Percentiles rank a stretch among this genome's conserved stretches.
Evolutionary conservation across 2,329 filamentous ascomycete genomes (phyloP).

Genomic region (Plenodomus tracheiphilus): DNA sequence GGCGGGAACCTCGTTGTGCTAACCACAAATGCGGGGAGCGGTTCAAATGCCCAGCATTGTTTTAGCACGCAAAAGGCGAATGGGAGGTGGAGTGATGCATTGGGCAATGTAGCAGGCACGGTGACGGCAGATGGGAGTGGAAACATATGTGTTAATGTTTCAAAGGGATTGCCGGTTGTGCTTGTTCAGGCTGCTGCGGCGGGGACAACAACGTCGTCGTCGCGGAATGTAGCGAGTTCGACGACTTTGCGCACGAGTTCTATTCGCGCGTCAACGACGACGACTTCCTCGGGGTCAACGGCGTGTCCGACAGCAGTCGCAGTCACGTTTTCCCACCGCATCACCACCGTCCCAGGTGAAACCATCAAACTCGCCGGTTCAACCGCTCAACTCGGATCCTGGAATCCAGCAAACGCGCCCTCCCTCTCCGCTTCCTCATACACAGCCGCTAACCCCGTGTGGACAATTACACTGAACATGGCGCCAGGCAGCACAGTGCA

Average conservation of each 20-base stretch:
- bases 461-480: slow-evolving; percentile 50
- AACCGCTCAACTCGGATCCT: slow-evolving; percentile 49
- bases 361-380: slow-evolving; percentile 53
- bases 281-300: slow-evolving; percentile 7
- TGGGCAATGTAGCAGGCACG: slow-evolving; percentile 37
- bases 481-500: slow-evolving; percentile 45
- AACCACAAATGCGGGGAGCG: slow-evolving; percentile 51
- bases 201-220: no score
- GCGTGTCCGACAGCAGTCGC: slow-evolving; percentile 36
- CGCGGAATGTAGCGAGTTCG: no score
- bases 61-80: slow-evolving; percentile 47
- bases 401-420: slow-evolving; percentile 46
- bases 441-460: slow-evolving; percentile 51
- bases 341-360: slow-evolving; percentile 54
- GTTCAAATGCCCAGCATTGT: slow-evolving; percentile 47
- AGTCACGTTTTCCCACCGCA: slow-evolving; percentile 52
- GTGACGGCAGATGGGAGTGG: slow-evolving; percentile 48
- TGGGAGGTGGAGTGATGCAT: slow-evolving; percentile 48
- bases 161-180: slow-evolving; percentile 51
- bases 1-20: slow-evolving; percentile 51
- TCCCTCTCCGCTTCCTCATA: slow-evolving; percentile 50
- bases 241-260: no score
- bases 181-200: slow-evolving; percentile 27
- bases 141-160: slow-evolving; percentile 47
- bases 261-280: no score